Evolutionary conservation across 1,139 yeast species (phyloP).

Genomic region (Candida pseudocylindracea): DNA sequence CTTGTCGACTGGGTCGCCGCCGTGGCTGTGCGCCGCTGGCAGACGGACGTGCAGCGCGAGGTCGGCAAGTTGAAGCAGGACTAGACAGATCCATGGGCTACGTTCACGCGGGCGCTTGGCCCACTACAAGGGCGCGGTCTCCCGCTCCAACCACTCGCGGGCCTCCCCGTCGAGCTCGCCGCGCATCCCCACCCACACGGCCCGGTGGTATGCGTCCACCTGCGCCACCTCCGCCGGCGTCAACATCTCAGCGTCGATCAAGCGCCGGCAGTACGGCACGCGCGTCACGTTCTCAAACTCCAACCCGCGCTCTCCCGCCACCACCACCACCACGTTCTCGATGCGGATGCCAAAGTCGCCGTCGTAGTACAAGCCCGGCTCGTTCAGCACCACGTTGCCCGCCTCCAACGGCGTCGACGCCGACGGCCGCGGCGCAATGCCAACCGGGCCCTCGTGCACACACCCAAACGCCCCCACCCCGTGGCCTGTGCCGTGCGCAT

Average conservation of each 20-base stretch:
- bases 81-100: too few species aligned
- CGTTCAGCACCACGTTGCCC: constrained; percentile 78
- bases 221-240: constrained; percentile 37
- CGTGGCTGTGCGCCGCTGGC: too few species aligned
- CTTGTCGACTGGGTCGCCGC: too few species aligned
- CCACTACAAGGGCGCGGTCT: constrained; percentile 18
- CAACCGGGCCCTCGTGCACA: constrained; percentile 94
- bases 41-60: too few species aligned
- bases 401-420: constrained; percentile 20
- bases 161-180: constrained; percentile 25
- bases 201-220: constrained; percentile 47
- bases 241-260: constrained; percentile 38
- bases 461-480: constrained; percentile 88
- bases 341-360: constrained; percentile 88
- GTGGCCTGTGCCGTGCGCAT: constrained; percentile 93
- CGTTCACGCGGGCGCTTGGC: too few species aligned
- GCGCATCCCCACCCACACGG: constrained; percentile 34
- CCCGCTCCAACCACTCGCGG: constrained; percentile 52
- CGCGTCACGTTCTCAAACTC: constrained; percentile 71
- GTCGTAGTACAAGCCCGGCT: constrained; percentile 90
- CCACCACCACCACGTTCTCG: constrained; percentile 49
- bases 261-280: constrained; percentile 67
- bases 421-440: constrained; percentile 52
- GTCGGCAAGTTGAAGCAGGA: too few species aligned
- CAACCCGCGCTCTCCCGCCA: constrained; percentile 31